Base-by-base conservation (phyloP, 1,284 basidiomycete species). In the Golubevia pallescens region DNA sequence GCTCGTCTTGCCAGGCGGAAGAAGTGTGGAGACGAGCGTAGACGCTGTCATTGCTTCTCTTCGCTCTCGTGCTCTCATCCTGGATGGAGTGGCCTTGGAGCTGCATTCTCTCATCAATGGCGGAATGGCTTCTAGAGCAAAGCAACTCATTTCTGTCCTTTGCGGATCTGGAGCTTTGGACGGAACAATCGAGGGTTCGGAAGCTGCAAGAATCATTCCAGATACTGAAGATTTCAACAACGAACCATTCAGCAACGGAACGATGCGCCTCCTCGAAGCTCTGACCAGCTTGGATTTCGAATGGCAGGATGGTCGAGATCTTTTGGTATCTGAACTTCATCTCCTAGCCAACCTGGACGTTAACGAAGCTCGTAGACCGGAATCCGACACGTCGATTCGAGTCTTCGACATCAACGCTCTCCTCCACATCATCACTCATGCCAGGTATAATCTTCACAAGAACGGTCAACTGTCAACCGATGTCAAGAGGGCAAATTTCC, bases 51-150 rank as follows among this genome's bases (percentile, higher is more conserved):
- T 90, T 51, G 90, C 94, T 0, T 95, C 93, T 88, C 88, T 98
- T 23, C 91, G 92, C 51, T 88, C 93, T 60, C 91, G 93, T 55
- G 92, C 93, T 1, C 93, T 91, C 86, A 90, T 98, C 23, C 89
- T 98, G 65, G 92, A 96, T 69, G 89, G 93, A 23, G 91, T 92
- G 5, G 93, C 95, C 0, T 88, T 99, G 24, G 97, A 99, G 81
- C 87, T 97, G 13, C 95, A 96, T 73, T 90, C 93, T 16, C 89
- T 96, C 62, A 92, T 93, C 3, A 91, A 90, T 74, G 92, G 91
- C 74, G 91, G 91, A 0, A 60, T 65, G 24, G 61, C 61, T 5
- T 67, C 58, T 92, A 92, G 63, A 87, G 90, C 92, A 0, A 87
- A 89, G 1, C 90, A 91, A 61, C 88, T 95, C 10, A 86, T 95